Percentiles rank a stretch among this genome's conserved stretches.
Conservation (phyloP, 371 early-diverging fungal species). For the Actinomucor elegans region DNA sequence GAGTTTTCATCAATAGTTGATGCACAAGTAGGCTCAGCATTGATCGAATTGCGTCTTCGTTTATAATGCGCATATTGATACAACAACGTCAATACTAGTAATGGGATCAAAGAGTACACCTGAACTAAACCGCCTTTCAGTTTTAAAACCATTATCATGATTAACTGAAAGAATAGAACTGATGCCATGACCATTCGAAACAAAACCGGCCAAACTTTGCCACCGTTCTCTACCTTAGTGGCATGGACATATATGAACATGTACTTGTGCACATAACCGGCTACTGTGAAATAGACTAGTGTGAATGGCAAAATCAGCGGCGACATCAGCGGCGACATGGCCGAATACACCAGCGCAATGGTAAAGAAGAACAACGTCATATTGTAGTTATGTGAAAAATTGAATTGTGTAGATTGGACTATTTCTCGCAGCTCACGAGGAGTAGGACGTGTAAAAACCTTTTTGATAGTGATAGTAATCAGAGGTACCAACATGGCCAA, state of each 20-base stretch:
- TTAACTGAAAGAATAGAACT: constrained; percentile 66
- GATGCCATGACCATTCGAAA: constrained; percentile 68
- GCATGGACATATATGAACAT: constrained; percentile 69
- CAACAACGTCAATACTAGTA: constrained; percentile 58
- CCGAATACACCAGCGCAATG: constrained; percentile 73
- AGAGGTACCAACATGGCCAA: constrained; percentile 72
- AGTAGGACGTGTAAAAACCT: constrained; percentile 63
- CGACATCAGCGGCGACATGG: constrained; percentile 80
- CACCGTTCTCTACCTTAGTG: constrained; percentile 71
- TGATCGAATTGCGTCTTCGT: constrained; percentile 30
- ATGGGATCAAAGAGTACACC: constrained; percentile 54
- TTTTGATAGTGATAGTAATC: constrained; percentile 52
- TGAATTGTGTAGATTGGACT: constrained; percentile 71
- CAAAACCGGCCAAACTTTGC: constrained; percentile 73
- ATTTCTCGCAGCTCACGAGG: constrained; percentile 69
- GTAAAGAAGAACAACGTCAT: constrained; percentile 74
- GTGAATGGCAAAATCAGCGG: constrained; percentile 80
- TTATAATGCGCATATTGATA: constrained; percentile 54
- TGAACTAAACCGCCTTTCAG: constrained; percentile 43
- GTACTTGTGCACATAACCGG: constrained; percentile 74
- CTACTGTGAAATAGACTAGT: constrained; percentile 65
- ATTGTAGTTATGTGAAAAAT: constrained; percentile 72
- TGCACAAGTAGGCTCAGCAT: constrained; percentile 12
- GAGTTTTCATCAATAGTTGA: constrained; percentile 3
- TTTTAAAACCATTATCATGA: constrained; percentile 58